Evolutionary conservation across 768 basidiomycete species (phyloP).

Genomic region (Rhodosporidiobolus odoratus): DNA sequence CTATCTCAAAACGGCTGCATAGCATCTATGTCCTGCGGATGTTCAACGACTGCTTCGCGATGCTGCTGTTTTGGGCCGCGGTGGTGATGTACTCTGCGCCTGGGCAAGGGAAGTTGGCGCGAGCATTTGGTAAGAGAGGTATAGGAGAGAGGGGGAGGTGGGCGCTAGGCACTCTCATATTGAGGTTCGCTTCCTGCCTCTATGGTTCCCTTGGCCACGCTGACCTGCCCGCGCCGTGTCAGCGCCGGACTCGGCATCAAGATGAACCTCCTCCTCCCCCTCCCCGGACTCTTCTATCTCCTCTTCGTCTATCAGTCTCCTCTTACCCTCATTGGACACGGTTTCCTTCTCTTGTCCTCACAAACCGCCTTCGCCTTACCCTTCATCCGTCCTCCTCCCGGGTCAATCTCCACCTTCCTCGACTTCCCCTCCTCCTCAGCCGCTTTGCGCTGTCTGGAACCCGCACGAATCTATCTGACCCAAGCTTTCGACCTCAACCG

Average conservation of each 20-base stretch:
- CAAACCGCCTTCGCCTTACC: slow-evolving; percentile 40
- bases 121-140: too few relatives aligned
- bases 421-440: slow-evolving; percentile 61
- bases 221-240: background rate
- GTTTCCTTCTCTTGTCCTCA: slow-evolving; percentile 38
- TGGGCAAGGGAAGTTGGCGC: slow-evolving; percentile 43
- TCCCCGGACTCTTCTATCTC: slow-evolving; percentile 80
- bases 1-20: slow-evolving; percentile 86
- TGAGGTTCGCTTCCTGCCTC: slow-evolving; percentile 56
- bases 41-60: slow-evolving; percentile 82
- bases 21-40: slow-evolving; percentile 85
- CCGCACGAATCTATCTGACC: slow-evolving; percentile 61
- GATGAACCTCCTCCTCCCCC: slow-evolving; percentile 85
- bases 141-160: slow-evolving; percentile 50
- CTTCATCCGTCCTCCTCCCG: slow-evolving; percentile 43
- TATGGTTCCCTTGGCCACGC: too few relatives aligned
- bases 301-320: slow-evolving; percentile 47
- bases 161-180: slow-evolving; percentile 61
- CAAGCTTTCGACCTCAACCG: slow-evolving; percentile 82
- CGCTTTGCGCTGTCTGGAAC: slow-evolving; percentile 57
- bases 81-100: slow-evolving; percentile 55
- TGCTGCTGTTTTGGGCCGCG: slow-evolving; percentile 56
- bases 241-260: slow-evolving; percentile 84
- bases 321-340: slow-evolving; percentile 33
- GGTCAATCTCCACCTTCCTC: slow-evolving; percentile 36